A percentile compares a stretch with the other conserved stretches of the same genome.
Evolutionary conservation across 768 basidiomycete species (phyloP).

Genomic region (Suillus brevipes): DNA sequence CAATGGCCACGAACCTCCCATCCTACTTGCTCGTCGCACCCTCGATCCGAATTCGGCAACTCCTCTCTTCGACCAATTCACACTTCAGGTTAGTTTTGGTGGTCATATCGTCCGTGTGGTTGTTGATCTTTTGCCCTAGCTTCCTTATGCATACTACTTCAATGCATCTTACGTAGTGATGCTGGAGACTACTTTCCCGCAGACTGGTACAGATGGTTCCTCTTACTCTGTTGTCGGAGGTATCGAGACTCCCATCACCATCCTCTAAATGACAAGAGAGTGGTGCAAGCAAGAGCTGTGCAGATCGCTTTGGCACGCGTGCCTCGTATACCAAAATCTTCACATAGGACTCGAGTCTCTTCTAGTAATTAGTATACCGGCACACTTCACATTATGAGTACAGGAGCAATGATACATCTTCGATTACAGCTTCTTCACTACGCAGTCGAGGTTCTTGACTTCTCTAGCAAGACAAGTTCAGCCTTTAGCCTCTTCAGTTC

Average conservation of each 20-base stretch:
- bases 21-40: constrained; percentile 27
- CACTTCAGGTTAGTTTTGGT: constrained; percentile 17
- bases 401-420: background rate
- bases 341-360: background rate
- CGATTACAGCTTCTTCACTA: background rate
- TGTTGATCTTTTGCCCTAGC: constrained; percentile 18
- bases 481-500: constrained; percentile 66
- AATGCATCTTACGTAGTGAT: constrained; percentile 24
- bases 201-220: constrained; percentile 20
- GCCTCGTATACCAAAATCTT: background rate
- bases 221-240: constrained; percentile 26
- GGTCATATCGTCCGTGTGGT: background rate
- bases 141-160: constrained; percentile 27
- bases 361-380: background rate
- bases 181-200: constrained; percentile 25
- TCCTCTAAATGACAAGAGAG: constrained; percentile 1
- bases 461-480: constrained; percentile 39
- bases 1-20: constrained; percentile 31
- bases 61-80: constrained; percentile 17
- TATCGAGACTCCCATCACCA: constrained; percentile 13
- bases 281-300: background rate
- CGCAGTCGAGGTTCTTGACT: background rate
- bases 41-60: constrained; percentile 7
- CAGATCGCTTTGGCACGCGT: background rate
- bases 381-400: background rate